Base-by-base conservation (phyloP, 2,329 filamentous ascomycete species). In the Thielaviopsis euricoi region DNA sequence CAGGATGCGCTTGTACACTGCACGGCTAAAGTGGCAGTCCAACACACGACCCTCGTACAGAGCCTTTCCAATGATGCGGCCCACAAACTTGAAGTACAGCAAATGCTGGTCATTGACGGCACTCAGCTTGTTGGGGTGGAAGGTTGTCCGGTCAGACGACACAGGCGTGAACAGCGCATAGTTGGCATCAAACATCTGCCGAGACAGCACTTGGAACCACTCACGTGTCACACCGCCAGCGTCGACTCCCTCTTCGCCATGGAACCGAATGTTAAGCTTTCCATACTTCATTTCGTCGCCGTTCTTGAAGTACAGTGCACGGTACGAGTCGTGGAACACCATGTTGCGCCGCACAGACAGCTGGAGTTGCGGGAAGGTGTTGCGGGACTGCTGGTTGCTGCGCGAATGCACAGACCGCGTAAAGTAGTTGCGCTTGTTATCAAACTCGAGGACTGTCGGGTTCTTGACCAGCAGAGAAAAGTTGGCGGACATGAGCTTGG, bases 361-460 rank as follows among this genome's bases (percentile, higher is more conserved):
- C 69, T 95, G 89, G 55, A 98, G 76, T 22, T 81, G 70, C 50
- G 89, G 86, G 65, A 76, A 80, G 7, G 85, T 77, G 56, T 87
- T 82, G 50, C 89, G 83, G 60, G 78, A 79, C 65, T 88, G 83
- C 57, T 80, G 80, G 55, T 86, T 81, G 52, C 80, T 81, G 60
- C 77, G 74, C 48, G 74, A 72, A 70, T 98, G 93, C 12, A 98
- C 84, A 66, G 89, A 90, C 61, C 93, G 86, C 68, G 83, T 96
- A 76, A 98, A 98, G 77, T 94, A 98, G 72, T 95, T 97, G 66
- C 93, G 89, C 76, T 98, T 98, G 75, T 98, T 98, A 73, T 98
- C 93, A 66, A 98, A 98, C 67, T 98, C 93, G 13, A 98, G 76
- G 3, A 98, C 94, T 77, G 97, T 98, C 25, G 93, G 94, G 67